Conservation (phyloP, 176 grass and related monocot genomes). For the Oryza officinalis region DNA sequence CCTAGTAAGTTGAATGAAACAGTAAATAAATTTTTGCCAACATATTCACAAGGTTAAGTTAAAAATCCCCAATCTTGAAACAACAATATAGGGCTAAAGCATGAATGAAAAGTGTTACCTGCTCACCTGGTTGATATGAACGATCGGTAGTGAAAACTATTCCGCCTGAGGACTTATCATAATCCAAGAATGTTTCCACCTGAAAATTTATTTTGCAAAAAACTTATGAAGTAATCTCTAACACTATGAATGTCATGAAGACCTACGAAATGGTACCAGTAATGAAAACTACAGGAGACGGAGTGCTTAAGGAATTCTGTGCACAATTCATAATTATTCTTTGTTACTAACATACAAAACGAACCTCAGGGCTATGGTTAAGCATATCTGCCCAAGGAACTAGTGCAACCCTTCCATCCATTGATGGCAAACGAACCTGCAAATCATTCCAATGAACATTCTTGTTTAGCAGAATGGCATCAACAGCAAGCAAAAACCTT, state of each 20-base stretch:
- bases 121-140: conserved; percentile 97
- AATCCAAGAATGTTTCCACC: conserved; percentile 98
- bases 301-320: neutral
- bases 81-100: conserved; percentile 11
- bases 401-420: conserved; percentile 87
- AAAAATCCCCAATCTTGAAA: conserved; percentile 20
- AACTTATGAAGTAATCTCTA: conserved; percentile 17
- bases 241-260: conserved; percentile 21
- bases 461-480: conserved; percentile 8
- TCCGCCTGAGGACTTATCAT: conserved; percentile 83
- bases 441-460: conserved; percentile 16
- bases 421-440: conserved; percentile 96
- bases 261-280: neutral
- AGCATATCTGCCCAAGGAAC: conserved; percentile 99
- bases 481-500: conserved; percentile 1
- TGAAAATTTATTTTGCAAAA: conserved; percentile 47
- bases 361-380: conserved; percentile 94
- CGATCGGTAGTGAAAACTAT: conserved; percentile 90
- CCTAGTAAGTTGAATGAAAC: neutral
- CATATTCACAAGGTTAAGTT: neutral
- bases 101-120: conserved; percentile 66
- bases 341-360: conserved; percentile 18
- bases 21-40: neutral
- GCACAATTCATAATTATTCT: neutral
- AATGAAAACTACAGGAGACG: neutral